Evolutionary conservation across 164 flowering plant genomes (phyloP), one percentile per base, ranked within the genome.

Genomic region (Annona cherimola): DNA sequence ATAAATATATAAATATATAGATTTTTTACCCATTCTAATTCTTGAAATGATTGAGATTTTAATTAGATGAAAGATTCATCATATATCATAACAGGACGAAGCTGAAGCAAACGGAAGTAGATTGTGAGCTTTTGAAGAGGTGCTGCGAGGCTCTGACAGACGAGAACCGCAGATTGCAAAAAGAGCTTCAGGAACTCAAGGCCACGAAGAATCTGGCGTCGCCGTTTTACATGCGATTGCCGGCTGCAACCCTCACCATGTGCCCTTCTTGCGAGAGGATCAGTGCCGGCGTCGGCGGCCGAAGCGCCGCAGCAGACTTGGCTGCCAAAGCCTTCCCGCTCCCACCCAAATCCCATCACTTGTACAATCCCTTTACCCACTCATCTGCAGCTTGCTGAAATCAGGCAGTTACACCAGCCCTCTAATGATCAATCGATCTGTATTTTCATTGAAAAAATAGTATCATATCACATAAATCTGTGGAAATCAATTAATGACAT

Each of bases 101-200:
- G 83, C 87, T 93, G 61, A 93, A 93, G 83, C 98, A 91, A 76
- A 93, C 98, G 0, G 98, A 93, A 75, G 91, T 89, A 40, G 95
- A 93, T 74, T 91, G 96, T 20, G 96, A 93, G 74, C 84, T 81
- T 77, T 76, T 93, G 80, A 93, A 90, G 88, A 89, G 89, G 66
- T 91, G 93, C 70, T 91, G 95, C 54, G 91, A 91, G 67, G 83
- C 86, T 9, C 72, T 93, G 54, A 90, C 90, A 4, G 95, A 87
- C 8, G 98, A 93, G 74, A 93, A 93, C 79, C 76, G 87, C 70
- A 78, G 90, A 76, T 85, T 93, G 4, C 87, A 88, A 18, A 91
- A 88, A 72, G 98, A 93, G 81, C 69, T 91, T 1, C 89, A 91
- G 66, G 98, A 91, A 45, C 86, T 93, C 45, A 93, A 87, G 76